Percentiles rank a stretch among this genome's conserved stretches.
Conservation (phyloP, 2,329 filamentous ascomycete species). For the Fusarium keratoplasticum region DNA sequence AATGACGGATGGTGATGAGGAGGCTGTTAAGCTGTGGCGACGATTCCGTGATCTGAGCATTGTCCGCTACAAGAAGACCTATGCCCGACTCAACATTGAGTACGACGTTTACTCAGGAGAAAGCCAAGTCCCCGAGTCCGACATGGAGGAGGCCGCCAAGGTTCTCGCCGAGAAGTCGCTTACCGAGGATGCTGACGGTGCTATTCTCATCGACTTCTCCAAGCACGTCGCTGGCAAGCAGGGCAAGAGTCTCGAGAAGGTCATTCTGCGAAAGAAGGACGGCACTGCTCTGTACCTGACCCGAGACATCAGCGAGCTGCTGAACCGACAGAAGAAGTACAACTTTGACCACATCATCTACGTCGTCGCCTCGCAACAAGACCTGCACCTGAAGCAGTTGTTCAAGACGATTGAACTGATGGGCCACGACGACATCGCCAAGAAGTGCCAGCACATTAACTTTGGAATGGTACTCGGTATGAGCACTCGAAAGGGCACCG, state of each 20-base stretch:
- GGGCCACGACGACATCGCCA: constrained; percentile 74
- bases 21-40: constrained; percentile 71
- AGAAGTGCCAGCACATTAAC: constrained; percentile 79
- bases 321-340: constrained; percentile 72
- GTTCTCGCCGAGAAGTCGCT: constrained; percentile 73
- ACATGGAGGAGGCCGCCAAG: constrained; percentile 73
- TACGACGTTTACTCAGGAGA: constrained; percentile 81
- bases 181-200: constrained; percentile 77
- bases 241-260: constrained; percentile 76
- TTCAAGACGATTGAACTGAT: constrained; percentile 83
- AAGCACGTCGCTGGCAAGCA: constrained; percentile 74
- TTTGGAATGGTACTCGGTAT: constrained; percentile 79
- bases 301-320: constrained; percentile 79
- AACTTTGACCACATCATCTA: constrained; percentile 85
- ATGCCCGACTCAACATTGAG: constrained; percentile 75
- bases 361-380: constrained; percentile 78
- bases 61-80: constrained; percentile 73
- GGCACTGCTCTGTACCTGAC: constrained; percentile 83
- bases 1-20: constrained; percentile 75
- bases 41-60: constrained; percentile 76
- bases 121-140: constrained; percentile 75
- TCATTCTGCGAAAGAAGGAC: constrained; percentile 78
- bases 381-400: constrained; percentile 78
- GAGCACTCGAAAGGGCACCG: constrained; percentile 78
- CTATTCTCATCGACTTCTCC: constrained; percentile 77